phyloP scores from a whole-genome alignment of 306 rosid species.

The Gastrolobium villosum region DNA sequence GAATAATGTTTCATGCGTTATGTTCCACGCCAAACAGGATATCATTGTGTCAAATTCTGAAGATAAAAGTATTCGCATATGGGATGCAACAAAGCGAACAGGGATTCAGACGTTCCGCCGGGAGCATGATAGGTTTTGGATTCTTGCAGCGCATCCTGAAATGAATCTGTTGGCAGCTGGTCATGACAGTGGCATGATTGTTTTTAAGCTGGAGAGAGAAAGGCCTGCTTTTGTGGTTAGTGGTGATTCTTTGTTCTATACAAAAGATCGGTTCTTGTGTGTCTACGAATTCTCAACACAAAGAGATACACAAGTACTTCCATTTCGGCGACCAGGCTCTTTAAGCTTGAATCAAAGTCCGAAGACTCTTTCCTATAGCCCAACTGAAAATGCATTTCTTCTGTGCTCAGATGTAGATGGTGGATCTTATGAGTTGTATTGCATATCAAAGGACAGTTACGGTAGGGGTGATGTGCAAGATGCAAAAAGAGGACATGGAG shows the following conservation, averaged over 20 bases:
- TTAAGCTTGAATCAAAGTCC: slow-evolving; percentile 84
- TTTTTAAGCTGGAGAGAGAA: slow-evolving; percentile 94
- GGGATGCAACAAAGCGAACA: slow-evolving; percentile 96
- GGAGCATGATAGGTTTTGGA: slow-evolving; percentile 98
- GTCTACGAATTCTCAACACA: slow-evolving; percentile 82
- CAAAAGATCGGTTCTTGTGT: slow-evolving; percentile 88
- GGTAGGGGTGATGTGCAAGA: slow-evolving; percentile 87
- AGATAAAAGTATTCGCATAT: slow-evolving; percentile 95
- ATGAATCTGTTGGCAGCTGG: slow-evolving; percentile 98
- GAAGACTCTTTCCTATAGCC: slow-evolving; percentile 85
- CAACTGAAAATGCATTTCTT: slow-evolving; percentile 92
- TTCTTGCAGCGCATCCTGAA: slow-evolving; percentile 96
- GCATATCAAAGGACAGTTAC: slow-evolving; percentile 76
- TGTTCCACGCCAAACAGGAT: slow-evolving; percentile 97
- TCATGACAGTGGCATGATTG: slow-evolving; percentile 98
- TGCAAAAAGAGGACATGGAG: slow-evolving; percentile 87
- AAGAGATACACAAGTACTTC: slow-evolving; percentile 84
- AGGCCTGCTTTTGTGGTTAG: slow-evolving; percentile 91
- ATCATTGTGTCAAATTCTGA: slow-evolving; percentile 95
- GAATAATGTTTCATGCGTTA: slow-evolving; percentile 97
- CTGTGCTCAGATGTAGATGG: slow-evolving; percentile 91
- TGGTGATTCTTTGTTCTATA: slow-evolving; percentile 81
- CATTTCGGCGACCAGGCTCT: slow-evolving; percentile 91
- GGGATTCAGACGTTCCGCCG: slow-evolving; percentile 96
- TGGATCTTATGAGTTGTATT: slow-evolving; percentile 88